These are phyloP conservation scores for Dioscorea cayenensis DNA, from an alignment of 116 monocot species.

Conservation along the genomic window DNA sequence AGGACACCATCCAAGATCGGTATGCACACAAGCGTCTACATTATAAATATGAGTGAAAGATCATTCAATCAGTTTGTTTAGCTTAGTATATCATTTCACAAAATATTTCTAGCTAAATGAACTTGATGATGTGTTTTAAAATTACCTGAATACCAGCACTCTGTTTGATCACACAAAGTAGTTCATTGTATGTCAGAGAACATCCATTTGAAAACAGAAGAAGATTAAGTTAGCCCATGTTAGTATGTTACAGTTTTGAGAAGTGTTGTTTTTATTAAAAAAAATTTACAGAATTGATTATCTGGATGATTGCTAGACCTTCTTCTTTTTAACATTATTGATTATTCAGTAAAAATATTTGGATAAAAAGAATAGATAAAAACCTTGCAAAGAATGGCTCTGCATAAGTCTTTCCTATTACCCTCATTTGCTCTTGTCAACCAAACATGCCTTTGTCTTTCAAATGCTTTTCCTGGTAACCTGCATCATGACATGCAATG, in stretches of 20 bases:
- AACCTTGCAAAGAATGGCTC: conserved; percentile 87
- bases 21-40: conserved; percentile 79
- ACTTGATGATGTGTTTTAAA: background rate
- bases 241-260: too few relatives aligned
- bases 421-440: conserved; percentile 59
- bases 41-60: background rate
- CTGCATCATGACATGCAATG: conserved; percentile 16
- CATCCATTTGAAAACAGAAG: background rate
- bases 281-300: too few relatives aligned
- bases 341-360: too few relatives aligned
- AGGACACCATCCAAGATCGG: conserved; percentile 65
- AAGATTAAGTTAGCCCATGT: background rate
- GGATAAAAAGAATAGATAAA: too few relatives aligned
- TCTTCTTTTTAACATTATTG: too few relatives aligned
- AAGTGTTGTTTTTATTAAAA: too few relatives aligned
- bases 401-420: conserved; percentile 63
- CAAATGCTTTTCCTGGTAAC: conserved; percentile 66
- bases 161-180: conserved; percentile 10
- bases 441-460: conserved; percentile 48
- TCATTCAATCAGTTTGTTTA: background rate
- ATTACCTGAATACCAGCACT: conserved; percentile 53
- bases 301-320: too few relatives aligned
- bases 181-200: background rate
- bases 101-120: too few relatives aligned
- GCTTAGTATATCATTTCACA: too few relatives aligned